Base-by-base conservation (phyloP, 169 alveolate species). In the Eimeria necatrix region DNA sequence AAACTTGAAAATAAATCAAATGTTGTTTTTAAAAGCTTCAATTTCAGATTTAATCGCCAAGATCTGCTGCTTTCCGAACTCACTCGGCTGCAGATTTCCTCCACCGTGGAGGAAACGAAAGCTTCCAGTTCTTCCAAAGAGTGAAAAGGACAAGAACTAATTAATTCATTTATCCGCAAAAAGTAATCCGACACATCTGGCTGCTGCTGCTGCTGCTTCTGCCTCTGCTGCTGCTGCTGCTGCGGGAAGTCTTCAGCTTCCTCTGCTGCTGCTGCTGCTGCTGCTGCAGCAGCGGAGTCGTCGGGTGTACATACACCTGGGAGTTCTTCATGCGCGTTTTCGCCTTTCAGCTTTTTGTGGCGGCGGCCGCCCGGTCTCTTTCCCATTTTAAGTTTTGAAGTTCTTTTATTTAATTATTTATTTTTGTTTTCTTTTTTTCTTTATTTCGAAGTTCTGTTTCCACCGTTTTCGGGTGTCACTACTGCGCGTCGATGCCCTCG, bases 101-200 rank as follows among this genome's bases (percentile, higher is more conserved):
- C 94, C 1, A 81, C 80, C 2, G 94, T 89, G 22, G 94, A 73
- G 6, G 94, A 26, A 22, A 89, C 88, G 78, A 89, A 89, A 14
- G 88, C 59, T 20, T 88, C 87, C 59, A 78, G 73, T 20, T 89
- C 74, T 4, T 46, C 70, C 2, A 51, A 60, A 22, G 60, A 49
- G 7, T 89, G 78, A 51, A 89, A 89, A 20, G 87, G 70, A 2
- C 51, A 4, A 7, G 20, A 4, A 9, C 49, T 74, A 14, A 89
- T 71, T 56, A 89, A 52, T 53, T 74, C 53, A 20, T 74, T 71
- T 3, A 89, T 70, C 22, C 61, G 70, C 1, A 32, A 5, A 56
- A 89, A 53, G 48, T 89, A 89, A 6, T 89, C 94, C 7, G 70
- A 16, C 26, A 86, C 22, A 26, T 48, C 68, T n/a, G 22, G 80